Conservation (phyloP, 371 early-diverging fungal species). For the Funneliformis caledonium region DNA sequence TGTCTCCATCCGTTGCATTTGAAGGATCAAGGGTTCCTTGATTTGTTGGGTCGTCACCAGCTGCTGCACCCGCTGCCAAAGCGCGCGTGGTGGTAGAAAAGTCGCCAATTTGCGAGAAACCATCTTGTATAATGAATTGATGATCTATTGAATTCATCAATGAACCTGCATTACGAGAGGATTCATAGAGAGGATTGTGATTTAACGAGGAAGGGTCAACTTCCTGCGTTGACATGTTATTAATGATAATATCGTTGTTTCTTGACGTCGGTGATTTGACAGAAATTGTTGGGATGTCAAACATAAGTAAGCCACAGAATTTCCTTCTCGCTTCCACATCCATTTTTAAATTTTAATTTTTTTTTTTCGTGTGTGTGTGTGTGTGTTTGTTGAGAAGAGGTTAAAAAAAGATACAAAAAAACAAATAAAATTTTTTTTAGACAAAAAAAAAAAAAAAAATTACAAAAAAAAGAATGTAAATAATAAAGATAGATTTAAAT, state of each 20-base stretch:
- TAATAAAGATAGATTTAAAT: not conserved
- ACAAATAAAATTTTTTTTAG: not conserved
- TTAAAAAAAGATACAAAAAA: too few species aligned
- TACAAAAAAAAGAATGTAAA: not conserved
- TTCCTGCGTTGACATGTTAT: not conserved
- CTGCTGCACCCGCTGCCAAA: not conserved
- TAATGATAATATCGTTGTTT: conserved; percentile 24
- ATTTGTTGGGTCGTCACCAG: not conserved
- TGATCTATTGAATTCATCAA: not conserved
- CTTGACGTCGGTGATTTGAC: not conserved
- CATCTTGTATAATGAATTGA: not conserved
- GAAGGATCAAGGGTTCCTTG: not conserved
- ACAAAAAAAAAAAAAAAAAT: conserved; percentile 15
- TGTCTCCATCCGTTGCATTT: not conserved
- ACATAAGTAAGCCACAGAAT: conserved; percentile 35
- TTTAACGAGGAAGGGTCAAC: conserved; percentile 3
- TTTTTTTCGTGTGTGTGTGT: too few species aligned
- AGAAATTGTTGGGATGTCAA: conserved; percentile 16
- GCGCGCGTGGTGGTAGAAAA: not conserved
- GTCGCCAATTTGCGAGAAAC: not conserved
- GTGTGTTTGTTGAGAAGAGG: too few species aligned
- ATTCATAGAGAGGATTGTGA: not conserved
- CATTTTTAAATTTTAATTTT: conserved; percentile 18
- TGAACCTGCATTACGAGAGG: not conserved
- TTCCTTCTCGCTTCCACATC: conserved; percentile 27